phyloP scores from a whole-genome alignment of 768 basidiomycete species.

The Naganishia antarctica region DNA sequence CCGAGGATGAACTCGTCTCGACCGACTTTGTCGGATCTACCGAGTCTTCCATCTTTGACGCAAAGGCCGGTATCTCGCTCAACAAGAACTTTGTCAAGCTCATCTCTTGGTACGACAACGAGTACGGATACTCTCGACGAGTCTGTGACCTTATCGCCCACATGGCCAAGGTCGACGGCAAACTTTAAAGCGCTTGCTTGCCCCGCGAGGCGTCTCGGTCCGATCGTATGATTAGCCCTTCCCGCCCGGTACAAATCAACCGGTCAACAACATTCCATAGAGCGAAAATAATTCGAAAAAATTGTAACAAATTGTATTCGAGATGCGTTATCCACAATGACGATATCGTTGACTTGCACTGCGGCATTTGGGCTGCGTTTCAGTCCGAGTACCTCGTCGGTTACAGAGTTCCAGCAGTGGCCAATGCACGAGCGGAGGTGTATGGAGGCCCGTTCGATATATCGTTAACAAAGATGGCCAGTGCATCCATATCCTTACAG shows the following conservation, averaged over 20 bases:
- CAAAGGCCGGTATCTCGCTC: slow-evolving; percentile 83
- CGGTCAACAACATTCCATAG: neutral
- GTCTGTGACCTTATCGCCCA: slow-evolving; percentile 82
- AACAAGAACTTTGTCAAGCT: slow-evolving; percentile 94
- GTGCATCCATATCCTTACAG: no score
- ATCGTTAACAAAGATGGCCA: no score
- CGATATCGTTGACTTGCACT: neutral
- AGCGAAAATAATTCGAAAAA: neutral
- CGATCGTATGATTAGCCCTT: no score
- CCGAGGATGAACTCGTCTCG: slow-evolving; percentile 87
- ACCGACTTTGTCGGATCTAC: slow-evolving; percentile 80
- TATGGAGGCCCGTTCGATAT: no score
- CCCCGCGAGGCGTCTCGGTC: no score
- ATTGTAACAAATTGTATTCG: slow-evolving; percentile 3
- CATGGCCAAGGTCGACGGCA: slow-evolving; percentile 68
- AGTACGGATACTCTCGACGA: slow-evolving; percentile 72
- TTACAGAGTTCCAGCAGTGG: no score
- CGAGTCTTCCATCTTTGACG: slow-evolving; percentile 88
- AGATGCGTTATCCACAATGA: neutral
- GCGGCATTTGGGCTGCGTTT: no score
- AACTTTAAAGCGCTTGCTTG: slow-evolving; percentile 19
- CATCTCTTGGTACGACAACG: slow-evolving; percentile 70
- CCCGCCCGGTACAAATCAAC: no score
- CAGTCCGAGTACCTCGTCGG: no score
- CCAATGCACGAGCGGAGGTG: no score